These are phyloP conservation scores for Aureobasidium sp. DNA, from an alignment of 2,329 filamentous ascomycete species.

Conservation along the genomic window DNA sequence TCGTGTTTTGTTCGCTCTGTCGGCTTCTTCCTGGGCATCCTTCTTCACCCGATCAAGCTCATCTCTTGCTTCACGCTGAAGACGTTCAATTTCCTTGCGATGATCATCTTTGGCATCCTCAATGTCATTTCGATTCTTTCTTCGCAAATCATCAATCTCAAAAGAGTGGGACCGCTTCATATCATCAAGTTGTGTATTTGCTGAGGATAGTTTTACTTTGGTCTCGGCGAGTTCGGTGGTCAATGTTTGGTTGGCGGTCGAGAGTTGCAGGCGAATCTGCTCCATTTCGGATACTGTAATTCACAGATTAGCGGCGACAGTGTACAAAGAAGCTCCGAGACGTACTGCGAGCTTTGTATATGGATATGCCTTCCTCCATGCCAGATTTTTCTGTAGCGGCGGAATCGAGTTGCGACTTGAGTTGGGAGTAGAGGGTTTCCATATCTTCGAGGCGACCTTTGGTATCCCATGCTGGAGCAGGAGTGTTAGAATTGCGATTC, in stretches of 20 bases:
- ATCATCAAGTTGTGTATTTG: slow-evolving; percentile 46
- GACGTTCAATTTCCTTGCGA: slow-evolving; percentile 50
- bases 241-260: slow-evolving; percentile 48
- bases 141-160: slow-evolving; percentile 45
- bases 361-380: slow-evolving; percentile 65
- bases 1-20: slow-evolving; percentile 54
- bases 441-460: slow-evolving; percentile 69
- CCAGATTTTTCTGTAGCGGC: slow-evolving; percentile 61
- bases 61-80: slow-evolving; percentile 45
- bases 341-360: slow-evolving; percentile 70
- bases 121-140: slow-evolving; percentile 50
- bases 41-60: slow-evolving; percentile 37
- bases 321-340: not conserved
- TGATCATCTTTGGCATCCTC: slow-evolving; percentile 51
- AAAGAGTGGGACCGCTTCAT: slow-evolving; percentile 46
- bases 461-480: slow-evolving; percentile 68
- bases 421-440: slow-evolving; percentile 63
- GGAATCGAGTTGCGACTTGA: slow-evolving; percentile 66
- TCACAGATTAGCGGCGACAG: slow-evolving; percentile 1
- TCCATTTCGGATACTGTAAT: slow-evolving; percentile 52
- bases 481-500: slow-evolving; percentile 66
- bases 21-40: slow-evolving; percentile 47
- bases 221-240: slow-evolving; percentile 62
- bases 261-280: slow-evolving; percentile 43
- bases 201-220: slow-evolving; percentile 45